Percentiles rank a stretch among this genome's conserved stretches.
Conservation (phyloP, 495 filamentous ascomycete species). For the Neurospora sp. region DNA sequence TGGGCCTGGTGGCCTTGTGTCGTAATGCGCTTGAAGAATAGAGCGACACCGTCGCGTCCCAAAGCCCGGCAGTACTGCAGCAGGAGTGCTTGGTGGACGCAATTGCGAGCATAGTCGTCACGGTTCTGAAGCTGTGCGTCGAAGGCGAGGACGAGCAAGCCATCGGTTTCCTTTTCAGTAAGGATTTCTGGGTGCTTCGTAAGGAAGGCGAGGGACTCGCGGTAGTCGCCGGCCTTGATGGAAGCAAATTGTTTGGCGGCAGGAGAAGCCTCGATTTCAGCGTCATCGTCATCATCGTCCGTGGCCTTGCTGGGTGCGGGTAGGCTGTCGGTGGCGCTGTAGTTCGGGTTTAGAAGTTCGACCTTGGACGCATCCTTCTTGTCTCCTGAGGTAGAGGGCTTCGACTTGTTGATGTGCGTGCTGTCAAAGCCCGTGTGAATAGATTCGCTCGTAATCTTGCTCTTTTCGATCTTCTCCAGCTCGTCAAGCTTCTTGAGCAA, state of each 20-base stretch:
- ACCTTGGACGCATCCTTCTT: constrained; percentile 42
- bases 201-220: constrained; percentile 63
- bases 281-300: constrained; percentile 55
- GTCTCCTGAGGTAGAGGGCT: constrained; percentile 28
- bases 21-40: constrained; percentile 97
- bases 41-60: constrained; percentile 73
- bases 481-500: constrained; percentile 60
- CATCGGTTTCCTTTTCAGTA: constrained; percentile 82
- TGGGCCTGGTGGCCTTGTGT: constrained; percentile 86
- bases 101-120: constrained; percentile 70
- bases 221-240: constrained; percentile 69
- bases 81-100: constrained; percentile 86
- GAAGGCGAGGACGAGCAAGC: constrained; percentile 81
- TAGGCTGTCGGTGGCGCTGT: constrained; percentile 14
- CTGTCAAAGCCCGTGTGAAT: constrained; percentile 89
- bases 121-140: constrained; percentile 68
- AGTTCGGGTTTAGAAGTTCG: constrained; percentile 73
- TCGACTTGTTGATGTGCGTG: constrained; percentile 60
- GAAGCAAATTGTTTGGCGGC: constrained; percentile 69
- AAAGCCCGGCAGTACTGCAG: constrained; percentile 90
- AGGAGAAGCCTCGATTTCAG: constrained; percentile 61
- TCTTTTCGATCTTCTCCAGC: constrained; percentile 75
- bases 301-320: constrained; percentile 10
- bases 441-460: constrained; percentile 88
- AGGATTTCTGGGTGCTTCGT: constrained; percentile 63